Percentiles rank a stretch among this genome's conserved stretches.
These are phyloP conservation scores for Calvatia gigantea DNA, from an alignment of 768 basidiomycete genomes.

Conservation along the genomic window DNA sequence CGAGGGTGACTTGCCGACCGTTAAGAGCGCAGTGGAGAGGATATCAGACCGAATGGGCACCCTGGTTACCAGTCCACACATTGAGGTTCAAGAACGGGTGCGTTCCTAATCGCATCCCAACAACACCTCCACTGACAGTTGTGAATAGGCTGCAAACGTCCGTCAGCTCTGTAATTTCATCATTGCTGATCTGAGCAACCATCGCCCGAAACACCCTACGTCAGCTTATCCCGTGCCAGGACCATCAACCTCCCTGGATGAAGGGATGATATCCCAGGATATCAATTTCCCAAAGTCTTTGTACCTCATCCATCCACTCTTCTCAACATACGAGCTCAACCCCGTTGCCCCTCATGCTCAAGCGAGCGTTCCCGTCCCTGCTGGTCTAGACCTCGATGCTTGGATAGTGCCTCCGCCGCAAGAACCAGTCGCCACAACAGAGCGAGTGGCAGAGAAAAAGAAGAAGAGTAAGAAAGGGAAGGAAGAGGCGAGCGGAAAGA, in stretches of 20 bases:
- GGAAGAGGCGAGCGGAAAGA: conserved; percentile 24
- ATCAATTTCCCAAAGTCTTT: conserved; percentile 85
- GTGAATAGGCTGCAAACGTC: conserved; percentile 71
- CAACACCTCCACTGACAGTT: conserved; percentile 1
- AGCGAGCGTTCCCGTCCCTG: conserved; percentile 74
- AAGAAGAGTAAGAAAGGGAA: conserved; percentile 51
- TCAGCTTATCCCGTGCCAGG: conserved; percentile 33
- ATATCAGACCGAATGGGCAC: conserved; percentile 55
- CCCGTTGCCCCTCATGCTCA: conserved; percentile 83
- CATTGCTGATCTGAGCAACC: conserved; percentile 62
- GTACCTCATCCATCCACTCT: conserved; percentile 79
- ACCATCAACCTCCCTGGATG: conserved; percentile 33
- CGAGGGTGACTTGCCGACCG: conserved; percentile 60
- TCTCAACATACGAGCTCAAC: conserved; percentile 75
- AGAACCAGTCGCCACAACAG: conserved; percentile 31
- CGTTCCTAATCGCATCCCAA: conserved; percentile 24
- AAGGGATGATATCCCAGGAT: conserved; percentile 29
- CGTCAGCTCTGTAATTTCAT: conserved; percentile 75
- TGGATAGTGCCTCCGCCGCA: conserved; percentile 76
- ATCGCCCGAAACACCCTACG: conserved; percentile 37
- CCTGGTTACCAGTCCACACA: conserved; percentile 60
- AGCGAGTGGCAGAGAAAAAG: conserved; percentile 43
- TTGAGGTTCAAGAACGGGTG: conserved; percentile 93
- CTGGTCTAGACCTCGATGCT: conserved; percentile 79
- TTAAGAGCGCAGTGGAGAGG: conserved; percentile 60